A percentile compares a stretch with the other conserved stretches of the same genome.
phyloP scores from a whole-genome alignment of 1,139 yeast genomes.

The Debaryomyces psychrophilus region DNA sequence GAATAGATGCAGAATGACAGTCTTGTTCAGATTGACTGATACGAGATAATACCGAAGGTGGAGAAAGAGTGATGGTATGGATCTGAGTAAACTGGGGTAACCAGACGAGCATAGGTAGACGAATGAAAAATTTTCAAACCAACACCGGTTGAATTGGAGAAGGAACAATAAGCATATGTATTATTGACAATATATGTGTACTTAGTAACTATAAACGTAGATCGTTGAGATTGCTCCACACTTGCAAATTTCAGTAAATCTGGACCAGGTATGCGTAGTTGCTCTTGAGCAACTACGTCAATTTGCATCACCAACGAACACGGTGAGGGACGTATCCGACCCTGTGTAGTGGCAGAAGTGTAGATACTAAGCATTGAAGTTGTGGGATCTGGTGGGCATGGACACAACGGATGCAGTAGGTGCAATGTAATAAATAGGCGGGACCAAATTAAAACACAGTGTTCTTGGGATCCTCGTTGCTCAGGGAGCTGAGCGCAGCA shows the following conservation, averaged over 20 bases:
- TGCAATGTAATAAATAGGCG: not conserved
- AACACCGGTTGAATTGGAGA: not conserved
- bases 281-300: not conserved
- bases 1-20: not conserved
- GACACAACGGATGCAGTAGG: not conserved
- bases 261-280: not conserved
- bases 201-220: slow-evolving; percentile 4
- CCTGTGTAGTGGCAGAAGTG: not conserved
- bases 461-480: slow-evolving; percentile 10
- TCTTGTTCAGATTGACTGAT: not conserved
- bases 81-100: slow-evolving; percentile 3
- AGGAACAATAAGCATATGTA: slow-evolving; percentile 7
- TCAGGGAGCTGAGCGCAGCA: slow-evolving; percentile 10
- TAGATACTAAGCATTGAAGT: not conserved
- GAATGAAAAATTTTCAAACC: not conserved
- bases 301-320: not conserved
- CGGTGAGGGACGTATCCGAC: too few relatives aligned
- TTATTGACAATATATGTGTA: slow-evolving; percentile 4
- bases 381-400: not conserved
- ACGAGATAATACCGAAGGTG: slow-evolving; percentile 2
- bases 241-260: not conserved
- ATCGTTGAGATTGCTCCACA: not conserved
- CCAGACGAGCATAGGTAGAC: not conserved
- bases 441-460: slow-evolving; percentile 4
- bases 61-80: not conserved